phyloP scores from a whole-genome alignment of 345 rosid species.

The Hibiscus tridactylites region DNA sequence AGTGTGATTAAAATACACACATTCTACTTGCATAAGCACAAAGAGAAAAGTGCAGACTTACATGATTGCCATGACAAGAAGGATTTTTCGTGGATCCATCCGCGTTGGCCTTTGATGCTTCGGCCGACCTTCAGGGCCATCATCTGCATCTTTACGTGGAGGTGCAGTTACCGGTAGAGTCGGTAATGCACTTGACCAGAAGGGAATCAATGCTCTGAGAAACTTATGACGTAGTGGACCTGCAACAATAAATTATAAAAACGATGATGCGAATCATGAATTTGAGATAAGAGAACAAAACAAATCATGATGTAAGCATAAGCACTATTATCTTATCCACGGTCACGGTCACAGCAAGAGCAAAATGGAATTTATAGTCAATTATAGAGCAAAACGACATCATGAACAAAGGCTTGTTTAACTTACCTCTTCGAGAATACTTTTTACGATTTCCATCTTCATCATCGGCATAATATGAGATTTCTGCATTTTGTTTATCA shows the following conservation, averaged over 20 bases:
- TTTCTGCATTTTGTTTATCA: slow-evolving; percentile 73
- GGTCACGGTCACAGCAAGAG: background rate
- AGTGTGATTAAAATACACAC: background rate
- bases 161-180: slow-evolving; percentile 72
- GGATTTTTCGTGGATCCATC: slow-evolving; percentile 85
- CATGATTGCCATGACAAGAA: slow-evolving; percentile 88
- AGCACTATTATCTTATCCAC: background rate
- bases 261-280: background rate
- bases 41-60: slow-evolving; percentile 24
- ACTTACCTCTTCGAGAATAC: slow-evolving; percentile 79
- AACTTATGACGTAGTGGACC: background rate
- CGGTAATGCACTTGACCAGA: background rate
- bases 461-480: slow-evolving; percentile 78
- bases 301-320: background rate
- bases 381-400: background rate
- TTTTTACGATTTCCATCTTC: slow-evolving; percentile 82
- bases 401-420: background rate
- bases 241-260: background rate
- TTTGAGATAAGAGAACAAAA: background rate
- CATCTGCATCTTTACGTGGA: slow-evolving; percentile 72
- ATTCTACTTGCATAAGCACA: background rate
- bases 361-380: background rate
- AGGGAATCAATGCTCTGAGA: background rate
- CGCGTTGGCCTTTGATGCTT: slow-evolving; percentile 66
- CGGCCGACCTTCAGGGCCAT: slow-evolving; percentile 51